Base-by-base conservation (phyloP, 106 monocot species). In the Cymbidium sinense region DNA sequence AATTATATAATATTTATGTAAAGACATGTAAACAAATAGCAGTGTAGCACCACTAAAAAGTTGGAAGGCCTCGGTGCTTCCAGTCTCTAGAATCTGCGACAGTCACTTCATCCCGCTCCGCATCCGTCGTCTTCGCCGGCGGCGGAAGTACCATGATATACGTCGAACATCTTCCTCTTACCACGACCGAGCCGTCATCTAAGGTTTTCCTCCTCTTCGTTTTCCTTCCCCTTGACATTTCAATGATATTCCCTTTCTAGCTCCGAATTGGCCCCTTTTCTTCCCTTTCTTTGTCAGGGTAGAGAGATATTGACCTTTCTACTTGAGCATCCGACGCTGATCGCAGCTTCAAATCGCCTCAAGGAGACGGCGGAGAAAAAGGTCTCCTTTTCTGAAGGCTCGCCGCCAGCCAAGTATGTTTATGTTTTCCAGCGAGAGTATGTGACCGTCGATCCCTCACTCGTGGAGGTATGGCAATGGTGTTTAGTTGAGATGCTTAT, bases 401-500 rank as follows among this genome's bases (percentile, higher is more conserved):
- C 76, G 37, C 84, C 81, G 39, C 76, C 54, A 15, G 30, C n/a
- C n/a, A 81, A 84, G 79, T 86, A 86, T 74, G 88, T 98, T 0
- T 98, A 98, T 79, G 88, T 98, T 17, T 92, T 98, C 78, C 96
- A 94, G 87, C 78, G 70, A 69, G 94, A 98, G 79, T 98, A 85
- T 29, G 94, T 94, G 70, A 94, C 96, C 5, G 96, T 94, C 2
- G 81, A 90, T 79, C 89, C 96, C 75, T 52, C 75, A 28, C 77
- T 82, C 30, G 91, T 96, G 54, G 52, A 94, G 86, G 96, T 94
- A 58, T 61, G 4, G 13, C 0, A 36, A 50, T 30, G 2, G 20
- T 0, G 30, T 34, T 36, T 72, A 70, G 43, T 65, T 35, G 23
- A 21, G 8, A 25, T 25, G 10, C 61, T 25, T 9, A 25, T 62